Evolutionary conservation across 2,329 filamentous ascomycete species (phyloP).

Genomic region (Neonectria hederae): DNA sequence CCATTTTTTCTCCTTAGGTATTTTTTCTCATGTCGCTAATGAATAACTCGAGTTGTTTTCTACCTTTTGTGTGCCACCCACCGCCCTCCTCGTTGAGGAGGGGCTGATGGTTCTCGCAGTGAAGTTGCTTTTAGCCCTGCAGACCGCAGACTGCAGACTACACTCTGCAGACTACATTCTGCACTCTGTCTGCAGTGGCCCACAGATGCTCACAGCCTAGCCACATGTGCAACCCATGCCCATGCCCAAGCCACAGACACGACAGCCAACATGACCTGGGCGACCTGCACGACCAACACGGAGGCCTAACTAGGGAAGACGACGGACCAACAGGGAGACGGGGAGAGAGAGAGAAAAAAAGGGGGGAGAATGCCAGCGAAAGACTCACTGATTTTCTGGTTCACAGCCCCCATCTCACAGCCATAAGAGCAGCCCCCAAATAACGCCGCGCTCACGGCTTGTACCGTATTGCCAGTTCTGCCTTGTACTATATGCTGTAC

Average conservation of each 20-base stretch:
- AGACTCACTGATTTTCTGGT: not conserved
- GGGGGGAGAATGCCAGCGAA: too few relatives aligned
- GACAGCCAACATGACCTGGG: slow-evolving; percentile 10
- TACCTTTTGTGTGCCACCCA: too few relatives aligned
- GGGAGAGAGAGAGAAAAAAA: not conserved
- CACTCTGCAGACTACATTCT: too few relatives aligned
- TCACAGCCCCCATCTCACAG: slow-evolving; percentile 15
- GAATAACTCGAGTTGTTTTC: slow-evolving; percentile 17
- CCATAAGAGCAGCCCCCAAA: not conserved
- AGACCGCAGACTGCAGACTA: too few relatives aligned
- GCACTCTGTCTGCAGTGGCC: slow-evolving; percentile 3
- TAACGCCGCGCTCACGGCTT: not conserved
- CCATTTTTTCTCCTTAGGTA: slow-evolving; percentile 3
- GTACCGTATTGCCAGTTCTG: slow-evolving; percentile 6
- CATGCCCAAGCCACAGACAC: slow-evolving; percentile 26
- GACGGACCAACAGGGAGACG: not conserved
- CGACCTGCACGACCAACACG: slow-evolving; percentile 16
- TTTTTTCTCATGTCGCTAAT: slow-evolving; percentile 13
- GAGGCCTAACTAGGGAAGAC: not conserved
- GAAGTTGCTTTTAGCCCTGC: slow-evolving; percentile 37
- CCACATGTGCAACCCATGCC: slow-evolving; percentile 42
- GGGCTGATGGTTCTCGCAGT: slow-evolving; percentile 17
- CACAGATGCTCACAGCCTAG: slow-evolving; percentile 29
- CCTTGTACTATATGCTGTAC: slow-evolving; percentile 7
- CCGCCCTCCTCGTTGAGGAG: too few relatives aligned